Evolutionary conservation across 495 filamentous ascomycete genomes (phyloP), one percentile per base, ranked within the genome.

Genomic region (Viridothelium virens): DNA sequence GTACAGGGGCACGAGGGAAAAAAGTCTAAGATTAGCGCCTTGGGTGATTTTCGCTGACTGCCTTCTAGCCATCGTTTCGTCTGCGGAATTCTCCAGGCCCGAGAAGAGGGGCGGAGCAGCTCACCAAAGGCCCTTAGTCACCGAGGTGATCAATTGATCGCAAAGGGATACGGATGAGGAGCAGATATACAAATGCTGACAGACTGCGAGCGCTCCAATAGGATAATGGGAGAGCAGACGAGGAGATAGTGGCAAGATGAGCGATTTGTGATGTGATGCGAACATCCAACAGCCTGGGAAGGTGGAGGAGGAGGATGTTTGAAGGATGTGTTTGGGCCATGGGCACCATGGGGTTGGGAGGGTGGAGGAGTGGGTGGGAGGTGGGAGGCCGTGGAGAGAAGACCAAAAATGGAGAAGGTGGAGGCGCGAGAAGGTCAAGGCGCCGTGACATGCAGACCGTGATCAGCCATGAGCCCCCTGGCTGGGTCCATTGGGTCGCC

Each of bases 41-140:
- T 59, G n/a, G 25, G 6, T 7, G 3, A 59, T 33, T 59, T 34
- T 2, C 53, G 53, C 18, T 53, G 48, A 11, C 53, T 59, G 31
- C 53, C 53, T 14, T 59, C 53, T 7, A 59, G n/a, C 25, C 25
- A 59, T 18, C 18, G 18, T 59, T 6, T 31, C 53, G 53, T 36
- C 5, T 14, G 31, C 7, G 31, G 53, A 59, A 59, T 59, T 59
- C 53, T 59, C 53, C 53, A 59, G 53, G 18, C 11, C 53, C 53
- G 1, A 5, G 11, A 11, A 31, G 53, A 59, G 53, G 18, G 25
- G 36, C 11, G 53, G 53, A n/a, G 31, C 53, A 31, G 53, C 5
- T 6, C 7, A 59, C 53, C 18, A 59, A 25, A 14, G 36, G 7
- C 36, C 3, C 6, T 18, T 36, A 59, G 53, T 31, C 11, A 59